phyloP scores from a whole-genome alignment of 352 stramenopile genomes.

The Globisporangium nagaii region DNA sequence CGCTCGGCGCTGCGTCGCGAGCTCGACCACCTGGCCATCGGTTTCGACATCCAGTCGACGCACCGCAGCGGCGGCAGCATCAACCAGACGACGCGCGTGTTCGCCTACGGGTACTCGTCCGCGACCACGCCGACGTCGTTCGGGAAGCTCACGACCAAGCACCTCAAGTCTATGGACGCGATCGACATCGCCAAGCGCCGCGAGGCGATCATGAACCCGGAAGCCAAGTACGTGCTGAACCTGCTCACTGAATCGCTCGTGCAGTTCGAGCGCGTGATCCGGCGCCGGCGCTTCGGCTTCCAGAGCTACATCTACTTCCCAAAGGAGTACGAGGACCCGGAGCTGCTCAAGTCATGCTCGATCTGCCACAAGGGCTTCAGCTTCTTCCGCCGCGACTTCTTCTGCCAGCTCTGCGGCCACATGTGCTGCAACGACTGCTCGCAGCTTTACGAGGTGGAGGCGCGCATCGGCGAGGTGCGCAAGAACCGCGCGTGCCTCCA shows the following conservation, averaged over 20 bases:
- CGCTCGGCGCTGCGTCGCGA: conserved; percentile 32
- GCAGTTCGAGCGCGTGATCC: conserved; percentile 52
- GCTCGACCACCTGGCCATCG: conserved; percentile 46
- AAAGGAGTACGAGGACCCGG: conserved; percentile 20
- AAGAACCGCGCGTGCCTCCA: conserved; percentile 36
- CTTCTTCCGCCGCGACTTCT: conserved; percentile 42
- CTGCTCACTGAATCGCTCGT: conserved; percentile 41
- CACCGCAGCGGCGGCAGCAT: conserved; percentile 20
- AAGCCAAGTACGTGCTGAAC: conserved; percentile 35
- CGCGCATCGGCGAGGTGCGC: conserved; percentile 26
- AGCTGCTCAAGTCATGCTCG: conserved; percentile 24
- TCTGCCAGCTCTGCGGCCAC: conserved; percentile 50
- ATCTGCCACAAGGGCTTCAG: conserved; percentile 47
- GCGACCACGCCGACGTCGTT: conserved; percentile 26
- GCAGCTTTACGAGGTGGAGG: conserved; percentile 35
- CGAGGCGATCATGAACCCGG: conserved; percentile 38
- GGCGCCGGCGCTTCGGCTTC: conserved; percentile 56
- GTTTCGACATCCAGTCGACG: conserved; percentile 40
- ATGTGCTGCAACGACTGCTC: conserved; percentile 41
- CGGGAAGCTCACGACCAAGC: conserved; percentile 19
- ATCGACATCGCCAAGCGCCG: conserved; percentile 25
- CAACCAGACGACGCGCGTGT: conserved; percentile 35
- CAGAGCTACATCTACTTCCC: conserved; percentile 66
- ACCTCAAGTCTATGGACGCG: conserved; percentile 14
- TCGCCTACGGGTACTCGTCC: conserved; percentile 42